Evolutionary conservation across 257 asterid genomes (phyloP).

Genomic region (Solanum verrucosum): DNA sequence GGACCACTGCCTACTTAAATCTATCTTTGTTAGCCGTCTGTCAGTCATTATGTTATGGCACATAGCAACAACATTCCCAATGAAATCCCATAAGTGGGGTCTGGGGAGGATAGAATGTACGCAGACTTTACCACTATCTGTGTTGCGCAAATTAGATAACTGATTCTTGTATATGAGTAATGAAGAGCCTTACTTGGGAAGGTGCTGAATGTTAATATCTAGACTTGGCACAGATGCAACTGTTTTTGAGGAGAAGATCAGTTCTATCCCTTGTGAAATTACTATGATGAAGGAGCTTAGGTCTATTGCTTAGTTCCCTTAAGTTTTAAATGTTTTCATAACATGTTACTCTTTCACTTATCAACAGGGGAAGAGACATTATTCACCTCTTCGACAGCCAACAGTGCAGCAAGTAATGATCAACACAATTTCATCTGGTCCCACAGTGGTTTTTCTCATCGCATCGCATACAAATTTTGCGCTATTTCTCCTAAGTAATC

Average conservation of each 20-base stretch:
- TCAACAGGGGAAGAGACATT: constrained; percentile 57
- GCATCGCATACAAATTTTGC: constrained; percentile 66
- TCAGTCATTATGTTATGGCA: background rate
- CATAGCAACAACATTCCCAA: background rate
- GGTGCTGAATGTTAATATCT: background rate
- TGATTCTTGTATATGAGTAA: background rate
- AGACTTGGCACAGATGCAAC: background rate
- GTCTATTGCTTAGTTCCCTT: background rate
- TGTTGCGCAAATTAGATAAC: background rate
- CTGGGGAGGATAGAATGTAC: background rate
- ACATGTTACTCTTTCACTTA: background rate
- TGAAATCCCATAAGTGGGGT: background rate
- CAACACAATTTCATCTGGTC: constrained; percentile 56
- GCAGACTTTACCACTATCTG: background rate
- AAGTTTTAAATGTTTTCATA: background rate
- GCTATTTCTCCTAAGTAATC: constrained; percentile 60
- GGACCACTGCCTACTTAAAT: background rate
- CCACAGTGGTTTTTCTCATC: constrained; percentile 45
- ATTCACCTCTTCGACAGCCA: constrained; percentile 64
- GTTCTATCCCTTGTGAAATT: background rate
- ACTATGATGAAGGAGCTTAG: background rate
- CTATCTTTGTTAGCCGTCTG: background rate
- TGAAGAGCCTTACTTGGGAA: background rate
- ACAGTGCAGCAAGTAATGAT: constrained; percentile 75
- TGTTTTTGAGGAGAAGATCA: background rate